Evolutionary conservation across 345 rosid genomes (phyloP).

Genomic region (Firmiana major): DNA sequence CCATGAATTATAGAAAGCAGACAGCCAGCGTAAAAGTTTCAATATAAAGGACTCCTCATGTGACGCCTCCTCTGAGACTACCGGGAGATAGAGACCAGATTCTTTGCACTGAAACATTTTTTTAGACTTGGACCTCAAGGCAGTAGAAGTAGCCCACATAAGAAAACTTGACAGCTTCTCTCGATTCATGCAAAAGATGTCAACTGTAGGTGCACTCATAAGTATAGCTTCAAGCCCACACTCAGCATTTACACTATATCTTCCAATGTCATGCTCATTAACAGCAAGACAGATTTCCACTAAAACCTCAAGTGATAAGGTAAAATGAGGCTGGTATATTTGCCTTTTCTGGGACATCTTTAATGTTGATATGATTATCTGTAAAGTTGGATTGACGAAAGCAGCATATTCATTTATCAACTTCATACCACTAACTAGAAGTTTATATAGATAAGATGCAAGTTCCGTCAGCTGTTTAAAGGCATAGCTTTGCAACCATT

Average conservation of each 20-base stretch:
- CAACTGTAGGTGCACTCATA: conserved; percentile 64
- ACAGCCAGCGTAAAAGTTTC: conserved; percentile 80
- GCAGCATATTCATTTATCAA: conserved; percentile 37
- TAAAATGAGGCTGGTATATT: conserved; percentile 68
- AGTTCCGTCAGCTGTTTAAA: conserved; percentile 73
- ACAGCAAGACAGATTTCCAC: conserved; percentile 53
- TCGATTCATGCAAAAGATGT: conserved; percentile 46
- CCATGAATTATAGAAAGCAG: conserved; percentile 65
- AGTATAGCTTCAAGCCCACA: conserved; percentile 60
- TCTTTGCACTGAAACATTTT: conserved; percentile 22
- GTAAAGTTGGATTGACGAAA: conserved; percentile 40
- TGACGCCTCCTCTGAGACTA: conserved; percentile 29
- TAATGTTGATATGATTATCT: conserved; percentile 46
- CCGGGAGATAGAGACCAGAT: conserved; percentile 18
- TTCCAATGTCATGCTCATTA: conserved; percentile 26
- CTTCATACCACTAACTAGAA: conserved; percentile 43
- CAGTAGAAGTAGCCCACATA: conserved; percentile 66
- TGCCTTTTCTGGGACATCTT: conserved; percentile 73
- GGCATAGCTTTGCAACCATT: conserved; percentile 73
- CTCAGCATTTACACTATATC: conserved; percentile 37
- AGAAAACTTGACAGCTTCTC: conserved; percentile 62
- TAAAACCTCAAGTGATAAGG: conserved; percentile 58
- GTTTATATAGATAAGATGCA: conserved; percentile 54
- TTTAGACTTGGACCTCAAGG: conserved; percentile 46
- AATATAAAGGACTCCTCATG: conserved; percentile 53